Evolutionary conservation across 2,329 filamentous ascomycete genomes (phyloP), one percentile per base, ranked within the genome.

Genomic region (Hypoxylon sp.): DNA sequence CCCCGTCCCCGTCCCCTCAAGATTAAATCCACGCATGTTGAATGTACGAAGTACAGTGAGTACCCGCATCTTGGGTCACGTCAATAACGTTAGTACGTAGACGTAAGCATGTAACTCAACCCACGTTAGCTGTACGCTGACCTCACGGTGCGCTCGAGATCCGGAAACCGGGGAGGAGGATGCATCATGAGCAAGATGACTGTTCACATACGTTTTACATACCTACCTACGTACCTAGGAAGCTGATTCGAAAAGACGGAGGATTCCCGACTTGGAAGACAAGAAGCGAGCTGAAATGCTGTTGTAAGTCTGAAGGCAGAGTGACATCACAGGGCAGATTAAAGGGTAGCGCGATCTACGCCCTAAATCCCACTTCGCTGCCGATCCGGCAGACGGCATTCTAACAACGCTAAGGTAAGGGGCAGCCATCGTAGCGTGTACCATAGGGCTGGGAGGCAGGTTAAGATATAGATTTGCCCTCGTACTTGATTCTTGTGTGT

Each of bases 381-480:
- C 48, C 50, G 51, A 50, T 48, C 44, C 45, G 43, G 47, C n/a
- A 29, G 19, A 9, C 47, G 44, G 44, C 44, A 34, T 25, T 21
- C 37, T 47, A 34, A 43, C 17, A 23, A 31, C 54, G 55, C 54
- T 60, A 60, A 55, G 30, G 50, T 47, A 56, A 44, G 55, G 53
- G 45, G 11, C 51, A 29, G 42, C 31, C 35, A 23, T 59, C 31
- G 42, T 59, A 59, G 52, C 52, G 56, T 29, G 30, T 53, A 46
- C 56, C 56, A 12, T 56, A 59, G 46, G 45, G 51, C 55, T 59
- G 55, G 45, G 13, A 40, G 35, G 15, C 17, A 12, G 29, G 34
- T 34, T 43, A 36, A 27, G 38, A 40, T 27, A 5, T 17, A 16
- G 11, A 46, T 23, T 20, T 27, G 17, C 41, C 34, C 12, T 45